Base-by-base conservation (phyloP, 371 early-diverging fungal species). In the Mortierella sp. region DNA sequence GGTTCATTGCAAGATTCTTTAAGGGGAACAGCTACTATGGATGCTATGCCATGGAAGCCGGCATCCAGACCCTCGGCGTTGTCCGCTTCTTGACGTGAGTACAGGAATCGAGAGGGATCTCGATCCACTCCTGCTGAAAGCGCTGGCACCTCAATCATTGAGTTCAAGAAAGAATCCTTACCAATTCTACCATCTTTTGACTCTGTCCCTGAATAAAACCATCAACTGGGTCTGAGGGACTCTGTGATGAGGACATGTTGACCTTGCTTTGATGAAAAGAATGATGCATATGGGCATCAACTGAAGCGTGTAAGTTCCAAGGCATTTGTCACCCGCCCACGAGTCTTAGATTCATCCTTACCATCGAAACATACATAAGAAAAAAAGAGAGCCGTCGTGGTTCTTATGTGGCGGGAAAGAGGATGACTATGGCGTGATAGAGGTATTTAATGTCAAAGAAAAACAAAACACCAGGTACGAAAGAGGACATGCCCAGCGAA, bases 1-100 rank as follows among this genome's bases (percentile, higher is more conserved):
- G 91, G 41, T 85, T 90, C 58, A 76, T 96, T 24, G 94, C 95
- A 29, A 88, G 89, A 66, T 69, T 96, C 8, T 90, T 92, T 50
- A 90, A 92, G 24, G 92, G 93, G 37, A 91, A 91, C 76, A 77
- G 88, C 34, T 86, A 90, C 69, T 61, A 70, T 44, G 97, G 94
- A 3, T 95, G 96, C 86, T 96, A 95, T 77, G 86, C 88, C 6
- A 86, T 97, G 22, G 96, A 94, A 7, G 83, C 87, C 0, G 87
- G 91, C 13, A 96, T 97, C 61, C 96, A 96, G 66, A 70, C 86
- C 8, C 87, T 96, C 31, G 96, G 97, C 26, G 84, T 96, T 31
- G 64, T 93, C 14, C 91, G 96, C 58, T 58, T 58, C 34, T 8
- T 58, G 58, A 58, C 19, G 58, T 58, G 58, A 58, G 58, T 58